Evolutionary conservation across 768 basidiomycete species (phyloP).

Genomic region (Psilocybe subaeruginosa): DNA sequence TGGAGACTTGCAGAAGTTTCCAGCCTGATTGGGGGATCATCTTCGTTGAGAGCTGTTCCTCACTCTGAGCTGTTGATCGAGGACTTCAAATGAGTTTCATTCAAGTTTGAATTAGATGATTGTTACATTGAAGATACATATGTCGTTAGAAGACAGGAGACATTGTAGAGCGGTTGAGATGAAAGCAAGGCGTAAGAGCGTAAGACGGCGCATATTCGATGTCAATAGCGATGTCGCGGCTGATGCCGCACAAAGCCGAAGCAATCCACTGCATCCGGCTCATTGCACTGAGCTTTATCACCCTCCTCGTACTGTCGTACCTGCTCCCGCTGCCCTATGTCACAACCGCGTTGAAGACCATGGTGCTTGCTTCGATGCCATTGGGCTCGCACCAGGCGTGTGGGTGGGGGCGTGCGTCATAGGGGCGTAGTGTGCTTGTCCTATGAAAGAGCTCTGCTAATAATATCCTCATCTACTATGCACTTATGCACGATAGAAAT

Average conservation of each 20-base stretch:
- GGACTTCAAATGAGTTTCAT: too few species aligned
- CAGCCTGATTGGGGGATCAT: too few species aligned
- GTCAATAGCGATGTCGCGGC: too few species aligned
- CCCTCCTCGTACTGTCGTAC: constrained; percentile 37
- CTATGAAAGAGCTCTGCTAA: not conserved
- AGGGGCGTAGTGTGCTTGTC: constrained; percentile 30
- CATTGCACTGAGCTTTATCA: constrained; percentile 38
- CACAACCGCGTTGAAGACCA: constrained; percentile 27
- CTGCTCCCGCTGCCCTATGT: constrained; percentile 27
- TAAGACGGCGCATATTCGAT: too few species aligned
- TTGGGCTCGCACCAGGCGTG: constrained; percentile 26
- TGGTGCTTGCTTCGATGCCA: constrained; percentile 15
- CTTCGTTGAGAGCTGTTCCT: too few species aligned
- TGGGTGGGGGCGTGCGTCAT: constrained; percentile 39
- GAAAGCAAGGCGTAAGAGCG: too few species aligned
- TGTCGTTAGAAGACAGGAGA: too few species aligned
- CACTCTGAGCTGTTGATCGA: too few species aligned
- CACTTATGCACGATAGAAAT: constrained; percentile 34
- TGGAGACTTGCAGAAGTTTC: too few species aligned
- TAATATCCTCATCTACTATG: not conserved
- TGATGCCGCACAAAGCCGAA: constrained; percentile 42
- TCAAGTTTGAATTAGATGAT: too few species aligned
- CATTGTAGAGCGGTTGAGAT: too few species aligned
- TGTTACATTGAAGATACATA: too few species aligned
- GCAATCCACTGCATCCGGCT: constrained; percentile 44